Conservation (phyloP, 2,329 filamentous ascomycete genomes). For the Metarhizium sp. region DNA sequence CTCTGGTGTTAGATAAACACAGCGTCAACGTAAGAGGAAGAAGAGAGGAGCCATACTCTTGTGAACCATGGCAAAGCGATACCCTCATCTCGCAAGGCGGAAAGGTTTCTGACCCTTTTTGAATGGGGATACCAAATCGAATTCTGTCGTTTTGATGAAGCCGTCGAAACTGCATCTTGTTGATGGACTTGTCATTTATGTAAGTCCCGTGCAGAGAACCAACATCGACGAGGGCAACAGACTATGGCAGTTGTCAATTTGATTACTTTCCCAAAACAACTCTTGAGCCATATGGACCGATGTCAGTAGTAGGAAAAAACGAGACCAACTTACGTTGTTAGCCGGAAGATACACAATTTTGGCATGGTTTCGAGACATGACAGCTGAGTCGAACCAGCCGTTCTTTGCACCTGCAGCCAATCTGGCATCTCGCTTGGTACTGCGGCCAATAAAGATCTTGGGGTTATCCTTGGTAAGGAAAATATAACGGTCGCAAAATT, state of each 20-base stretch:
- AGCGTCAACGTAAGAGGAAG: neutral
- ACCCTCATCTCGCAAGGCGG: conserved; percentile 29
- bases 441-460: conserved; percentile 30
- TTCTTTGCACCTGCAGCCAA: conserved; percentile 38
- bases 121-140: conserved; percentile 26
- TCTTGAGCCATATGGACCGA: neutral
- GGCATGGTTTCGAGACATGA: conserved; percentile 63
- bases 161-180: conserved; percentile 6
- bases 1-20: neutral
- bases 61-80: conserved; percentile 17
- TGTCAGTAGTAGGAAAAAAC: neutral
- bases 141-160: conserved; percentile 22
- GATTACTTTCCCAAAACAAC: neutral
- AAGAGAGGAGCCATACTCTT: conserved; percentile 11
- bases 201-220: conserved; percentile 46
- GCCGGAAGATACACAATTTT: conserved; percentile 35
- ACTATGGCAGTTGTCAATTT: conserved; percentile 23
- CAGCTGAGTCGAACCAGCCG: conserved; percentile 60
- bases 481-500: conserved; percentile 18
- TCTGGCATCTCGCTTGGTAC: conserved; percentile 28
- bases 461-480: conserved; percentile 21
- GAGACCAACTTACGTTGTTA: conserved; percentile 28
- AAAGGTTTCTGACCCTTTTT: conserved; percentile 23
- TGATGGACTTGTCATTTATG: conserved; percentile 24
- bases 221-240: conserved; percentile 34